Evolutionary conservation across 768 basidiomycete species (phyloP).

Genomic region (Termitomyces eurrhizus): DNA sequence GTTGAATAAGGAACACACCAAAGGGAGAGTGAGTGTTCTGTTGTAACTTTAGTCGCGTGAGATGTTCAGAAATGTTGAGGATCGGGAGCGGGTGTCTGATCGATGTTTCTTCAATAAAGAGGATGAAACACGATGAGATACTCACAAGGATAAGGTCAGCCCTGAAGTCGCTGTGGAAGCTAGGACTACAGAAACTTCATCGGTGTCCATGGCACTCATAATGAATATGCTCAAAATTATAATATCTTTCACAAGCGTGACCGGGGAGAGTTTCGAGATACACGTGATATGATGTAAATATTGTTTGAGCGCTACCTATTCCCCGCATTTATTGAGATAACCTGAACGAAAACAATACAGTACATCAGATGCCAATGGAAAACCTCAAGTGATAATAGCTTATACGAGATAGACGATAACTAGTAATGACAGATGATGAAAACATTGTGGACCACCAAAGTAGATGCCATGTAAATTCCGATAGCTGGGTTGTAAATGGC

Average conservation of each 20-base stretch:
- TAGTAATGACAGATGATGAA: not conserved
- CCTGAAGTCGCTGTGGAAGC: conserved; percentile 70
- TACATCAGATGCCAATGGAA: not conserved
- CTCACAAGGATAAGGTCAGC: conserved; percentile 71
- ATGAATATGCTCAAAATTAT: conserved; percentile 5
- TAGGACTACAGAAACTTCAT: conserved; percentile 72
- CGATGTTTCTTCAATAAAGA: conserved; percentile 17
- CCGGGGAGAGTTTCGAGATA: not conserved
- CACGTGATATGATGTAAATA: not conserved
- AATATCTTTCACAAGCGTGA: not conserved
- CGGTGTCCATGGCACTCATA: conserved; percentile 72
- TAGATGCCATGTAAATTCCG: not conserved
- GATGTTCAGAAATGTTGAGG: conserved; percentile 94
- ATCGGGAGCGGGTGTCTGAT: conserved; percentile 93
- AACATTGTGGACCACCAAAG: not conserved
- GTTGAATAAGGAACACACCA: conserved; percentile 36
- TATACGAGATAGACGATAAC: not conserved
- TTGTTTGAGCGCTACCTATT: no score
- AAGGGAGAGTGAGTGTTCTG: conserved; percentile 57
- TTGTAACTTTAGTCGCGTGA: conserved; percentile 81
- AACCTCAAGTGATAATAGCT: not conserved
- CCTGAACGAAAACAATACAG: not conserved
- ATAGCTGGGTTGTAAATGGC: not conserved
- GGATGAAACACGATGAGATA: conserved; percentile 7
- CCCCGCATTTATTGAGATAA: not conserved